These are phyloP conservation scores for Lepiota brunneoincarnata DNA, from an alignment of 768 basidiomycete genomes.

Conservation along the genomic window DNA sequence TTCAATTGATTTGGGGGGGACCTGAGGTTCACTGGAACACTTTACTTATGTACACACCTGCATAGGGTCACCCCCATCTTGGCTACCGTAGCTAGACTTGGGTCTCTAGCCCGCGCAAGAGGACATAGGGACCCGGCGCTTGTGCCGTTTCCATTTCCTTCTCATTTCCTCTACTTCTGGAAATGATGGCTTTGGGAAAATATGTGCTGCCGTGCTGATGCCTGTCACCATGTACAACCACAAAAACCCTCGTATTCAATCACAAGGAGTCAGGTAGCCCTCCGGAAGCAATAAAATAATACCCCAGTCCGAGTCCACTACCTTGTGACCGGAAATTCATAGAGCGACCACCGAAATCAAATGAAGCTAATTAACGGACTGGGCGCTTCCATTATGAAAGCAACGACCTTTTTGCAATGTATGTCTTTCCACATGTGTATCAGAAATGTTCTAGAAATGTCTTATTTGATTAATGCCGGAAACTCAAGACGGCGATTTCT, in stretches of 20 bases:
- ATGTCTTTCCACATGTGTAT: neutral
- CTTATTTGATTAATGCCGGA: neutral
- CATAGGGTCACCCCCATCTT: too few relatives aligned
- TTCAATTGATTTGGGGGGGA: constrained; percentile 2
- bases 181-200: constrained; percentile 5
- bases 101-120: neutral
- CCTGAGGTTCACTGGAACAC: neutral
- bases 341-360: neutral
- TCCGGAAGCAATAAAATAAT: constrained; percentile 2
- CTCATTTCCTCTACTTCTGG: neutral
- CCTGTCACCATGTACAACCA: neutral
- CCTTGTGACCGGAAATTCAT: neutral
- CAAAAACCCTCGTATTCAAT: neutral
- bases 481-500: neutral
- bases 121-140: neutral
- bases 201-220: constrained; percentile 3
- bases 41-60: neutral
- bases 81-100: neutral
- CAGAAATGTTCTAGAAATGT: neutral
- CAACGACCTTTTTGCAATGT: too few relatives aligned
- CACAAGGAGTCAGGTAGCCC: neutral
- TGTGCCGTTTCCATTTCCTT: neutral
- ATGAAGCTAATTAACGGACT: neutral
- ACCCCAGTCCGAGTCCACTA: neutral
- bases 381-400: neutral